Conservation (phyloP, 768 basidiomycete genomes). For the Favolaschia claudopus region DNA sequence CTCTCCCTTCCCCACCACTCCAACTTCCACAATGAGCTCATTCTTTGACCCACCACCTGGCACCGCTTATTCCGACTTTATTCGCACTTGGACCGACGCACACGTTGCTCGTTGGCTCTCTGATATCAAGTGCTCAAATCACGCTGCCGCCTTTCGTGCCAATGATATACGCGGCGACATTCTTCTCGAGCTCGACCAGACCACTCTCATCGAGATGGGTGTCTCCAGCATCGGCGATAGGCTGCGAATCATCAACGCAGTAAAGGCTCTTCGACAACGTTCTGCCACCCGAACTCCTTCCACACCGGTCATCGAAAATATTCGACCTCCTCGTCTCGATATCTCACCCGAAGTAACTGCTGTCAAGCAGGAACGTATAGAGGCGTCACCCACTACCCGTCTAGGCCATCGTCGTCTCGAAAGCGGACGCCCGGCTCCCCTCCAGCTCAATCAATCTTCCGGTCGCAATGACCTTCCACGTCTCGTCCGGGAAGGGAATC, state of each 20-base stretch:
- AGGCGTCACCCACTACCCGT: slow-evolving; percentile 38
- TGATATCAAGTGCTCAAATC: slow-evolving; percentile 76
- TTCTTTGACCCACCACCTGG: slow-evolving; percentile 67
- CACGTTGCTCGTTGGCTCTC: slow-evolving; percentile 82
- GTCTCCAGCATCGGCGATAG: slow-evolving; percentile 91
- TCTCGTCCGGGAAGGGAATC: slow-evolving; percentile 66
- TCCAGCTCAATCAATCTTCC: slow-evolving; percentile 69
- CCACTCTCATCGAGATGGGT: slow-evolving; percentile 89
- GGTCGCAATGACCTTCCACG: slow-evolving; percentile 73
- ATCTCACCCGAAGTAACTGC: slow-evolving; percentile 15
- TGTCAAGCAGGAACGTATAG: slow-evolving; percentile 26
- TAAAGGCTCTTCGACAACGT: slow-evolving; percentile 77
- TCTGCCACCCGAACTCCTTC: slow-evolving; percentile 43
- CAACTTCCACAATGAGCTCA: slow-evolving; percentile 38
- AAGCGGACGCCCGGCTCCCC: slow-evolving; percentile 77
- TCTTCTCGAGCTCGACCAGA: slow-evolving; percentile 89
- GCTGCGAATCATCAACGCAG: slow-evolving; percentile 84
- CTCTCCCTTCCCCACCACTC: slow-evolving; percentile 50
- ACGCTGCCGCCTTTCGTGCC: slow-evolving; percentile 72
- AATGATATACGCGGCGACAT: slow-evolving; percentile 95
- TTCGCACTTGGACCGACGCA: slow-evolving; percentile 74
- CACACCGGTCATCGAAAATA: slow-evolving; percentile 18
- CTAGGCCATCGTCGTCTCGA: slow-evolving; percentile 58
- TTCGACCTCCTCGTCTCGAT: slow-evolving; percentile 25
- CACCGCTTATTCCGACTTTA: slow-evolving; percentile 65